A percentile compares a stretch with the other conserved stretches of the same genome.
phyloP scores from a whole-genome alignment of 2,329 filamentous ascomycete genomes.

The Aureobasidium sp. region DNA sequence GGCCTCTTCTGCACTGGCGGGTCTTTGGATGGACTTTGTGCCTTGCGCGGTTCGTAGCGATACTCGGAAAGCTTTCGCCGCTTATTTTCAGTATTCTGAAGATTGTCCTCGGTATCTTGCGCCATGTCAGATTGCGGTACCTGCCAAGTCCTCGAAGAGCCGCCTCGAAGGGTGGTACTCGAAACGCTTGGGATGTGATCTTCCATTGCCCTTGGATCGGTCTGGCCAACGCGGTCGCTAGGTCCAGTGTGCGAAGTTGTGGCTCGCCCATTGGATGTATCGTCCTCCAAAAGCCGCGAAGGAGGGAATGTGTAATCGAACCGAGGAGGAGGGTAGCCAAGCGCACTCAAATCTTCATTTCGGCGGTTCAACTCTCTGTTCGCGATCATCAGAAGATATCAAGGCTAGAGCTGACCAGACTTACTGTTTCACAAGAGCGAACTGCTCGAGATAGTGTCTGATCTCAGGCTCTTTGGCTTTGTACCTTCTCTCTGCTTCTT shows the following conservation, averaged over 20 bases:
- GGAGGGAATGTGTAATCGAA: not conserved
- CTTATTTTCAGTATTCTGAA: not conserved
- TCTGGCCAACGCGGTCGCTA: not conserved
- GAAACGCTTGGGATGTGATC: not conserved
- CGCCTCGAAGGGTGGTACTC: constrained; percentile 4
- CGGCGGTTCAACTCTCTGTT: constrained; percentile 5
- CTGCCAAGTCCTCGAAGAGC: not conserved
- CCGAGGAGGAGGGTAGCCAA: not conserved
- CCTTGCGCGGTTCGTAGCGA: not conserved
- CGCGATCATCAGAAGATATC: constrained; percentile 12
- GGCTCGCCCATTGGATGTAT: not conserved
- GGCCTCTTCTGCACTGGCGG: not conserved
- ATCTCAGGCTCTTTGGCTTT: constrained; percentile 30
- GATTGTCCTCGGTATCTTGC: not conserved
- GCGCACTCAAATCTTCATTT: not conserved
- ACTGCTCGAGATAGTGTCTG: constrained; percentile 31
- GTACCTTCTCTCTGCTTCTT: constrained; percentile 23
- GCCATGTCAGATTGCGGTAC: not conserved
- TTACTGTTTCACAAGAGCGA: constrained; percentile 29
- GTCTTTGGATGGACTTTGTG: not conserved
- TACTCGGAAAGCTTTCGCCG: not conserved
- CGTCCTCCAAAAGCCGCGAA: not conserved
- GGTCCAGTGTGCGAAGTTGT: not conserved
- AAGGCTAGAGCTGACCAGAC: not conserved
- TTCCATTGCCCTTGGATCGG: not conserved